Percentiles rank a stretch among this genome's conserved stretches.
Evolutionary conservation across 768 basidiomycete genomes (phyloP).

Genomic region (Russula ochroleuca): DNA sequence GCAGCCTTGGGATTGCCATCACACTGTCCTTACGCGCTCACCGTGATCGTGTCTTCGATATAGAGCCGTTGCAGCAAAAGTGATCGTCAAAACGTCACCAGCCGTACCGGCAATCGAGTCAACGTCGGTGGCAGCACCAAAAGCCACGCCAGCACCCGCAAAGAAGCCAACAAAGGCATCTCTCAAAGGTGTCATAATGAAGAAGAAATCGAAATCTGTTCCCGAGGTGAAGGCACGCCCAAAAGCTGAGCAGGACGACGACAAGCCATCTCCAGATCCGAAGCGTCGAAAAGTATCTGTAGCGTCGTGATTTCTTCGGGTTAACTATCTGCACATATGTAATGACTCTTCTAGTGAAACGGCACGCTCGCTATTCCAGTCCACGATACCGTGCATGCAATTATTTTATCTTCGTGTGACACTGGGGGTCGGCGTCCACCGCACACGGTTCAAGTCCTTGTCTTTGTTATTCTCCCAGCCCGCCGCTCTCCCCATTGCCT

Average conservation of each 20-base stretch:
- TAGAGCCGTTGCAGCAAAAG: constrained; percentile 71
- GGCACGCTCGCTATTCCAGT: background rate
- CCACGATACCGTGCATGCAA: background rate
- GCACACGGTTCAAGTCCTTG: constrained; percentile 56
- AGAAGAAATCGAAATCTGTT: constrained; percentile 58
- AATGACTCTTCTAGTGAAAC: constrained; percentile 4
- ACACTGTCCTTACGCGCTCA: background rate
- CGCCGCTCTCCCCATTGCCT: constrained; percentile 57
- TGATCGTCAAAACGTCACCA: constrained; percentile 40
- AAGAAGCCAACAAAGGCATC: constrained; percentile 65
- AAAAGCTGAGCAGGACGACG: constrained; percentile 16
- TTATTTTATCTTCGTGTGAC: constrained; percentile 30
- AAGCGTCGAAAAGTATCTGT: constrained; percentile 57
- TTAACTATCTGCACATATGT: constrained; percentile 18
- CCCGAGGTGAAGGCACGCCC: constrained; percentile 19
- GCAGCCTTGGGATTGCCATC: constrained; percentile 28
- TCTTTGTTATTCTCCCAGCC: constrained; percentile 58
- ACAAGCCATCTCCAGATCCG: constrained; percentile 27
- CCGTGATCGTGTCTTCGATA: constrained; percentile 16
- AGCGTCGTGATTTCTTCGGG: constrained; percentile 16
- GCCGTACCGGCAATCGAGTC: constrained; percentile 31
- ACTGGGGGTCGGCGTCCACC: constrained; percentile 78
- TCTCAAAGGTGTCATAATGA: constrained; percentile 76
- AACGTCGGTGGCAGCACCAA: constrained; percentile 27
- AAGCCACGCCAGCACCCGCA: constrained; percentile 32